Evolutionary conservation across 1,284 basidiomycete genomes (phyloP), one percentile per base, ranked within the genome.

Genomic region (Cryptococcus sp.): DNA sequence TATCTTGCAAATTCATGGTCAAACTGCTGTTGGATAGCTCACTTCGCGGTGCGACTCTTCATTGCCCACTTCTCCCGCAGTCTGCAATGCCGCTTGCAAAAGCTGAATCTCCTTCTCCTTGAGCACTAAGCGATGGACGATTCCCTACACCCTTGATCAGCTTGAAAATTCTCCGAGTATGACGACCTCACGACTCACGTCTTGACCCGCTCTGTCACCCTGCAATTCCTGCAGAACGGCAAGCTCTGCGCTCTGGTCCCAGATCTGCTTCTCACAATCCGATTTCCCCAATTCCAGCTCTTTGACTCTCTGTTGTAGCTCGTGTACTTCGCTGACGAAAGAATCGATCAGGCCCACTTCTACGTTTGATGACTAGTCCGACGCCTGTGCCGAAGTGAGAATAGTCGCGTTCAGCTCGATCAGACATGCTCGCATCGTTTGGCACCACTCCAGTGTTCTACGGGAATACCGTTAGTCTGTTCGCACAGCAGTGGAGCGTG

Each of bases 71-170:
- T 48, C 47, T 8, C 52, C 35, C n/a, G 49, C 20, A 10, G 25
- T 17, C 11, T 22, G 30, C n/a, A 93, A 76, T 66, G 92, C 89
- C 3, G 83, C 82, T 71, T 88, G 86, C 5, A 94, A 81, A 57
- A 87, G 85, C 7, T 85, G 73, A 1, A 91, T 89, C 72, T 92
- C 85, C 71, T 89, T 91, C 78, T 94, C 91, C 73, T 92, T 93
- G 69, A 87, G 84, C 3, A 89, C 84, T 7, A 94, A 80, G 8
- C 89, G 85, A 69, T 91, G 89, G 13, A 93, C 85, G n/a, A 93
- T 73, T 1, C 88, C 89, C 63, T 87, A 84, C 20, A 17, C 17
- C 3, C 25, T 47, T 39, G 19, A 52, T 20, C 27, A 42, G 35
- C 19, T 52, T 10, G 27, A 17, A 3, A 17, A 17, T 5, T 19